phyloP scores from a whole-genome alignment of 805 yeast genomes.

The Wickerhamomyces strasburgensis region DNA sequence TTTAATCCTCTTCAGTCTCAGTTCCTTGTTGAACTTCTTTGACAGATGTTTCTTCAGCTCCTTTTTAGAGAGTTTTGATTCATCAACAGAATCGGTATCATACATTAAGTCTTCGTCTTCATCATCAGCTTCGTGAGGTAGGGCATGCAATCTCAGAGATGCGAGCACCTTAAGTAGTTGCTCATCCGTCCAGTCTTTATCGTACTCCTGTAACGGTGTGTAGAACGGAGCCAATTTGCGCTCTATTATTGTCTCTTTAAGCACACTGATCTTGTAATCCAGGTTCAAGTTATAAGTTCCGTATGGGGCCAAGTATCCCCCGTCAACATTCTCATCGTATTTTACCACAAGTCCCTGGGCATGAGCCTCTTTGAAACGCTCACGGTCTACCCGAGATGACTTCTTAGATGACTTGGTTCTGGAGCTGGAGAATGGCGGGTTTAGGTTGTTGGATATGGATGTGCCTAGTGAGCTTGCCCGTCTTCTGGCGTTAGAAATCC shows the following conservation, averaged over 20 bases:
- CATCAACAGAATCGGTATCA: slow-evolving; percentile 50
- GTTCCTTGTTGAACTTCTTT: slow-evolving; percentile 35
- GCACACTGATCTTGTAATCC: slow-evolving; percentile 70
- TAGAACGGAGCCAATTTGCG: slow-evolving; percentile 85
- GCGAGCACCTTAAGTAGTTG: slow-evolving; percentile 52
- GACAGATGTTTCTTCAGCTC: slow-evolving; percentile 38
- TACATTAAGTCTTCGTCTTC: slow-evolving; percentile 58
- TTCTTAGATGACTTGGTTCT: slow-evolving; percentile 22
- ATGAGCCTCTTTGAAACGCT: slow-evolving; percentile 46
- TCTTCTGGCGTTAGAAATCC: slow-evolving; percentile 12
- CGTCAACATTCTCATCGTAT: slow-evolving; percentile 75
- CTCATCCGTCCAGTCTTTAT: slow-evolving; percentile 64
- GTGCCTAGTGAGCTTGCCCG: slow-evolving; percentile 9
- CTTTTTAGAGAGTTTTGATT: slow-evolving; percentile 30
- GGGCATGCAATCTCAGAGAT: slow-evolving; percentile 53
- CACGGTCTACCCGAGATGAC: slow-evolving; percentile 50
- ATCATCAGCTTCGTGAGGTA: slow-evolving; percentile 43
- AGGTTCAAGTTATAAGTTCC: slow-evolving; percentile 75
- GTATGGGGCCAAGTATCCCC: slow-evolving; percentile 88
- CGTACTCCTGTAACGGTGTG: slow-evolving; percentile 80
- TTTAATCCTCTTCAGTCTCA: slow-evolving; percentile 35
- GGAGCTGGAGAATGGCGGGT: slow-evolving; percentile 2
- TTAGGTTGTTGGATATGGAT: slow-evolving; percentile 5
- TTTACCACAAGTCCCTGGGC: slow-evolving; percentile 53
- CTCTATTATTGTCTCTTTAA: slow-evolving; percentile 61